Evolutionary conservation across 1,284 basidiomycete species (phyloP).

Genomic region (Ustilago shanxiensis): DNA sequence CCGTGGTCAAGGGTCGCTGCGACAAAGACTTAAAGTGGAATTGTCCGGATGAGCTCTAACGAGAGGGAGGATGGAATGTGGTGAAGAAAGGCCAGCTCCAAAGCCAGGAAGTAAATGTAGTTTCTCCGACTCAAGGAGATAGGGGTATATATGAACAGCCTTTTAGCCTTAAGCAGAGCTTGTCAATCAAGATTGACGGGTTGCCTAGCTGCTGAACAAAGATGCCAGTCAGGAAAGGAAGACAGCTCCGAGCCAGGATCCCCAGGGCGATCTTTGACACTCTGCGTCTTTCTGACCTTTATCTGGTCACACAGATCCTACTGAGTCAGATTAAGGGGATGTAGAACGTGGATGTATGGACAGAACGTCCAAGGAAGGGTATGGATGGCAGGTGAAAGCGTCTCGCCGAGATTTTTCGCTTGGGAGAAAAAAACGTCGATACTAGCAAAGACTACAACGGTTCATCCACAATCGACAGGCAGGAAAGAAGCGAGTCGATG

Average conservation of each 20-base stretch:
- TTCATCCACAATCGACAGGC: conserved; percentile 10
- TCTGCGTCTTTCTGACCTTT: no score
- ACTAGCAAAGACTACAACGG: not conserved
- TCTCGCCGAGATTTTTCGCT: not conserved
- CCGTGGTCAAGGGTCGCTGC: not conserved
- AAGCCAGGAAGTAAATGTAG: not conserved
- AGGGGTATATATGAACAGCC: not conserved
- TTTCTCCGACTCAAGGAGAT: not conserved
- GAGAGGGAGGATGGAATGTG: not conserved
- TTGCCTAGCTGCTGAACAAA: not conserved
- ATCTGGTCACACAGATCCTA: no score
- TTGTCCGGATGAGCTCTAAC: not conserved
- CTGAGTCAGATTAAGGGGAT: no score
- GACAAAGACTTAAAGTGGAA: not conserved
- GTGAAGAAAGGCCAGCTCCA: not conserved
- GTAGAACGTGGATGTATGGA: not conserved
- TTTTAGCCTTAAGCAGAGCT: not conserved
- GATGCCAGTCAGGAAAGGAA: not conserved
- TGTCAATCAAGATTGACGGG: not conserved
- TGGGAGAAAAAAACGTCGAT: not conserved
- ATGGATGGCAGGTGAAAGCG: conserved; percentile 1
- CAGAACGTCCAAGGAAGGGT: not conserved
- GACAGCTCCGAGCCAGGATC: not conserved
- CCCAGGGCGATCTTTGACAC: no score
- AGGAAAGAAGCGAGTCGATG: not conserved